Evolutionary conservation across 805 yeast species (phyloP).

Genomic region (Candida chauliodis): DNA sequence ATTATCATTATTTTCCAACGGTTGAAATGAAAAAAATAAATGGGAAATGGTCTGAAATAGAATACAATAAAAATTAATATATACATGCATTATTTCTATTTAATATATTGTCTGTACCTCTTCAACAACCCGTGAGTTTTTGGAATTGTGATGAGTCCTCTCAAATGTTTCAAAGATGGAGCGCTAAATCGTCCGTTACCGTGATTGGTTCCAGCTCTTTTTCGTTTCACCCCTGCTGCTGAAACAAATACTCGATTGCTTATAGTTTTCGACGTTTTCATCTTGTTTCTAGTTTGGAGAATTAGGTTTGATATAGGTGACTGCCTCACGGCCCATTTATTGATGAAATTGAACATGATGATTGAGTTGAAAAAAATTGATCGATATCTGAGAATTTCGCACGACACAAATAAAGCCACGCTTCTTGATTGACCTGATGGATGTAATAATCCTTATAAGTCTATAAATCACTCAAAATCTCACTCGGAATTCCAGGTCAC

Average conservation of each 20-base stretch:
- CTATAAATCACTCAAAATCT: no score
- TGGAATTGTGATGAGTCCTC: constrained; percentile 54
- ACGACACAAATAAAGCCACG: no score
- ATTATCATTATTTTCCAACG: constrained; percentile 85
- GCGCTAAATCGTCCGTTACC: constrained; percentile 89
- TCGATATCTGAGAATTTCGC: no score
- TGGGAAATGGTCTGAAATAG: constrained; percentile 47
- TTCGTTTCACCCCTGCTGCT: constrained; percentile 54
- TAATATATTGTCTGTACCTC: constrained; percentile 23
- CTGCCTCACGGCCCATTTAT: constrained; percentile 9
- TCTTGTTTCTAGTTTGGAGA: constrained; percentile 41
- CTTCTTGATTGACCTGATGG: no score
- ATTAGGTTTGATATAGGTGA: constrained; percentile 21
- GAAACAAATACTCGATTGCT: constrained; percentile 83
- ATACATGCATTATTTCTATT: constrained; percentile 2
- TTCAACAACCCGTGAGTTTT: constrained; percentile 53
- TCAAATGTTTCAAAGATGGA: constrained; percentile 53
- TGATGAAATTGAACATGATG: constrained; percentile 9
- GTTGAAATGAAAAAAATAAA: constrained; percentile 52
- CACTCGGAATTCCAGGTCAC: no score
- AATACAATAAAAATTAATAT: constrained; percentile 29
- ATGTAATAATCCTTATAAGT: no score
- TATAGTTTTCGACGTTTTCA: constrained; percentile 83
- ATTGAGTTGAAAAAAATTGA: background rate
- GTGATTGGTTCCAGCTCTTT: constrained; percentile 81